A percentile compares a stretch with the other conserved stretches of the same genome.
Evolutionary conservation across 1,284 basidiomycete genomes (phyloP).

Genomic region (Stygiomarasmius scandens): DNA sequence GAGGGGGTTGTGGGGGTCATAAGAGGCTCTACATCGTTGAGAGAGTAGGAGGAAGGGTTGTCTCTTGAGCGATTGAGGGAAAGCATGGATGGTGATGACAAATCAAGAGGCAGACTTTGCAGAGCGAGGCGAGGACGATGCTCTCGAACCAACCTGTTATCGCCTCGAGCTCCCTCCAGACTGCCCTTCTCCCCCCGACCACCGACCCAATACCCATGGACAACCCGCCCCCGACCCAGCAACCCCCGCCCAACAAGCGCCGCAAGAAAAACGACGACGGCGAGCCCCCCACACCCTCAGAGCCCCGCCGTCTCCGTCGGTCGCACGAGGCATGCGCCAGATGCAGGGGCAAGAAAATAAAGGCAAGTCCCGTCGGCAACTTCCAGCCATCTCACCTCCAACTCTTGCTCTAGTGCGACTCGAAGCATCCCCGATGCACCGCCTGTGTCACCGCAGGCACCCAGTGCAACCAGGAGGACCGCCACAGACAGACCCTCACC

Average conservation of each 20-base stretch:
- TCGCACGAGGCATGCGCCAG: conserved; percentile 87
- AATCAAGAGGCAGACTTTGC: too few species aligned
- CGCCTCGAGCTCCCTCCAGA: too few species aligned
- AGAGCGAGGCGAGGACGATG: too few species aligned
- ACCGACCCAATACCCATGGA: not conserved
- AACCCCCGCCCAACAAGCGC: conserved; percentile 29
- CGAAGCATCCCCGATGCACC: conserved; percentile 81
- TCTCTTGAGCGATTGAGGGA: conserved; percentile 8
- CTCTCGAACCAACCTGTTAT: too few species aligned
- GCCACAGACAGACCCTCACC: conserved; percentile 80
- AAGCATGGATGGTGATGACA: not conserved
- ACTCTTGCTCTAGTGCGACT: conserved; percentile 67
- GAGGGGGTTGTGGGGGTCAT: conserved; percentile 41
- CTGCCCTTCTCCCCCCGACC: not conserved
- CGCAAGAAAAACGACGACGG: conserved; percentile 48
- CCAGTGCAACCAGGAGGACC: conserved; percentile 79
- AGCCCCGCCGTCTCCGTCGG: conserved; percentile 76
- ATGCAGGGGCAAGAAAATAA: conserved; percentile 91
- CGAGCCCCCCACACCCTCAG: conserved; percentile 56
- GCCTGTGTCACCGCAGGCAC: conserved; percentile 79
- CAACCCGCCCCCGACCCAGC: not conserved
- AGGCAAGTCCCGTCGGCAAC: conserved; percentile 83
- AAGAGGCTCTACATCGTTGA: conserved; percentile 37
- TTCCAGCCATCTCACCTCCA: conserved; percentile 51
- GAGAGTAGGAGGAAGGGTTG: conserved; percentile 66